Conservation (phyloP, 257 asterid genomes). For the Jasminum sambac region DNA sequence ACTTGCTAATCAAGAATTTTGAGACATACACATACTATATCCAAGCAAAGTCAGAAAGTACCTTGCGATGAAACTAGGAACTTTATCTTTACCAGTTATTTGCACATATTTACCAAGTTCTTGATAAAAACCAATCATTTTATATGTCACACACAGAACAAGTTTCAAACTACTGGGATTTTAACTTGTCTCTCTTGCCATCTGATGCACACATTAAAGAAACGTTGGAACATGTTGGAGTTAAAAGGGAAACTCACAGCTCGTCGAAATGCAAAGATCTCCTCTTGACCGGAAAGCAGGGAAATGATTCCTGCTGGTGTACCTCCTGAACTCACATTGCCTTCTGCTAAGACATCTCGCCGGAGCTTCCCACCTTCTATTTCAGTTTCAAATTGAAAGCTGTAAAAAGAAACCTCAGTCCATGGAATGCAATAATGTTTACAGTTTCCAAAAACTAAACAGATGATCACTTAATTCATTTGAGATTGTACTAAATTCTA, state of each 20-base stretch:
- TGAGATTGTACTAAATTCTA: not conserved
- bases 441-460: not conserved
- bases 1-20: not conserved
- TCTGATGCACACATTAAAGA: not conserved
- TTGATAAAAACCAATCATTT: not conserved
- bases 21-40: not conserved
- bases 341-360: slow-evolving; percentile 83
- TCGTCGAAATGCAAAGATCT: slow-evolving; percentile 89
- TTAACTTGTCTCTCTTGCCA: slow-evolving; percentile 1
- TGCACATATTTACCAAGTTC: not conserved
- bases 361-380: slow-evolving; percentile 76
- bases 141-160: not conserved
- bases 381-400: slow-evolving; percentile 95
- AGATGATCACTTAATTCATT: not conserved
- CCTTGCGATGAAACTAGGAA: not conserved
- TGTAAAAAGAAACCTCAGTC: slow-evolving; percentile 37
- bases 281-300: slow-evolving; percentile 85
- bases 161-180: not conserved
- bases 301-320: slow-evolving; percentile 69
- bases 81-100: not conserved
- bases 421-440: not conserved
- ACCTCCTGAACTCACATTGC: slow-evolving; percentile 70
- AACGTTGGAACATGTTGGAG: not conserved
- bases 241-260: slow-evolving; percentile 64
- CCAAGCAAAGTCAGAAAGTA: not conserved